These are phyloP conservation scores for Kuraishia borneana DNA, from an alignment of 805 yeast species.

Conservation along the genomic window DNA sequence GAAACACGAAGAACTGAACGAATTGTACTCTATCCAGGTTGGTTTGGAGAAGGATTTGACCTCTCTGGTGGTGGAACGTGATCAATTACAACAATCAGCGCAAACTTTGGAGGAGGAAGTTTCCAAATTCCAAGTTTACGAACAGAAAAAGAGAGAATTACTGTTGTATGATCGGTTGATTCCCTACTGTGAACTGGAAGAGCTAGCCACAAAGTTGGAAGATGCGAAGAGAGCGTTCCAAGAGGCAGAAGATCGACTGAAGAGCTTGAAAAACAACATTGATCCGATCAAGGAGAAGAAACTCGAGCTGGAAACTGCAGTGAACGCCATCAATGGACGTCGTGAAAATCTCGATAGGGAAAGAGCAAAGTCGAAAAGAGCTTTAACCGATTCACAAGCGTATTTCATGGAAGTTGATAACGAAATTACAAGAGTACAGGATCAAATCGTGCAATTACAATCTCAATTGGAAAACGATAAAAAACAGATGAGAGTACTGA, in stretches of 20 bases:
- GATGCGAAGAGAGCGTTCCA: not conserved
- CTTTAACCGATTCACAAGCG: not conserved
- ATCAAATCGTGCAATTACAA: not conserved
- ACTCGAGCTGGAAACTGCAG: constrained; percentile 10
- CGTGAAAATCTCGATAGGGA: constrained; percentile 11
- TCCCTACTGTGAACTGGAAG: constrained; percentile 22
- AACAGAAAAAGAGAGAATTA: constrained; percentile 28
- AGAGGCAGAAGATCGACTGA: not conserved
- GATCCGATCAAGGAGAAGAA: constrained; percentile 5
- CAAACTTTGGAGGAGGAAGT: constrained; percentile 32
- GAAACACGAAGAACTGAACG: constrained; percentile 46
- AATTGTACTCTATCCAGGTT: constrained; percentile 30
- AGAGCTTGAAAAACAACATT: constrained; percentile 4
- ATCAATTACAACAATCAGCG: constrained; percentile 23
- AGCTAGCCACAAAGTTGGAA: constrained; percentile 3
- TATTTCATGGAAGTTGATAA: not conserved
- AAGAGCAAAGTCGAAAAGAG: constrained; percentile 6
- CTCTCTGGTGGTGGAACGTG: constrained; percentile 18
- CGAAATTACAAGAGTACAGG: not conserved
- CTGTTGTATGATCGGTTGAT: constrained; percentile 23
- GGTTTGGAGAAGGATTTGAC: constrained; percentile 17
- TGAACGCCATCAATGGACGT: constrained; percentile 11
- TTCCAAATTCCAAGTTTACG: constrained; percentile 29
- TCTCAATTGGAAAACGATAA: not conserved
- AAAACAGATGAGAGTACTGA: not conserved